Base-by-base conservation (phyloP, 2,329 filamentous ascomycete species). In the Zasmidium cellare region DNA sequence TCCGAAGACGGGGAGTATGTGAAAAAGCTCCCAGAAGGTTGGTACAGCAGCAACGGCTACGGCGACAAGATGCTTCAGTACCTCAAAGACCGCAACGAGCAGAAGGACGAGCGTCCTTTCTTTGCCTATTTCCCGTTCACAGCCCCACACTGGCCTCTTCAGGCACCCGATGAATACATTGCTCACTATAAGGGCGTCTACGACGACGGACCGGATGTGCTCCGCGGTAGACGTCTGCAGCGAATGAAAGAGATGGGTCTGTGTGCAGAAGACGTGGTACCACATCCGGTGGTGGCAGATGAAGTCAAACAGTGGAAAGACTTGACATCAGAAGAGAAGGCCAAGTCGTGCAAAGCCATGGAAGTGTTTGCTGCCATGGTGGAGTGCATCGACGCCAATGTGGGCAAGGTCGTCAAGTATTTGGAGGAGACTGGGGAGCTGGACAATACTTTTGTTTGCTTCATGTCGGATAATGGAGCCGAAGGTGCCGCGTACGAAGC, bases 321-420 rank as follows among this genome's bases (percentile, higher is more conserved):
- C 3, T 68, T 83, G 68, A 74, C 72, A 2, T 71, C 76, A 1
- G 77, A 81, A 24, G 79, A 80, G 58, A 73, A 74, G 53, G 74
- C 74, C 2, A 79, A 79, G 56, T 83, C 82, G 9, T 78, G 70
- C 64, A 78, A 74, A 22, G 79, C 82, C 0, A 86, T 86, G 84
- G 84, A 87, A 65, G 79, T 82, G 2, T 88, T 82, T 58, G 84
- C 85, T 0, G 85, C 77, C 12, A 87, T 88, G 83, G 84, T 87
- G 2, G 84, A 87, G 56, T 77, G 76, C 52, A 86, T 87, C 53
- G 85, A 88, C 64, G 69, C 69, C 57, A 84, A 71, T 86, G 58
- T 88, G 18, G 84, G 84, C 38, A 82, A 82, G 56, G 80, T 87
- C 2, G 72, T 86, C 20, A 74, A 82, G 35, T 82, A 86, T 63